Base-by-base conservation (phyloP, 176 grass and related monocot genomes). In the Chloris gayana region DNA sequence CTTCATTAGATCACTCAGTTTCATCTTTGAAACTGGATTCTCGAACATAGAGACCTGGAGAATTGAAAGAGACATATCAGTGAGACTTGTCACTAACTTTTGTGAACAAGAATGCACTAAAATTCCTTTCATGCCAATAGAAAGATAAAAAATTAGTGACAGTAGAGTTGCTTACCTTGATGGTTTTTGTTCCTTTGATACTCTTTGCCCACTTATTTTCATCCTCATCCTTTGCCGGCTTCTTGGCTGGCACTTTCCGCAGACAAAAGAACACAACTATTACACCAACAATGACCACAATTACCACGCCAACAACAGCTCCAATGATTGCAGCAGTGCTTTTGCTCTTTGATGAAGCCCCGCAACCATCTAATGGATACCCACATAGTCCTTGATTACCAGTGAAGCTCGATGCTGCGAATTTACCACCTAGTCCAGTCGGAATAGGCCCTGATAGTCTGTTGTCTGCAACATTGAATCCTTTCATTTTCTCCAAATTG, bases 141-240 rank as follows among this genome's bases (percentile, higher is more conserved):
- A 57, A 75, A 57, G 19, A 18, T 51, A 7, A 26, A 34, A 80
- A 68, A 54, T 8, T 61, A 70, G 46, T 72, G 81, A 70, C 18
- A 62, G 18, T 2, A 13, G 17, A 75, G 57, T 30, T 58, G 19
- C 67, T 44, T 75, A 84, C 94, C 91, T 92, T 97, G 75, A 89
- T 91, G 5, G 68, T 72, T 91, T 94, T 97, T 31, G 79, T 78
- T 77, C 91, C 87, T 84, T 88, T 94, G 50, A 97, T 91, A 81
- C 80, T 85, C 76, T 90, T 94, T 34, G 94, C 94, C 94, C 94
- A 97, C 67, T 94, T 97, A 77, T 97, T 97, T 65, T 91, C 94
- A 72, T 89, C 85, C 14, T 64, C 73, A 82, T 86, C 89, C 69
- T 88, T 93, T 64, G 76, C 85, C 73, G 83, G 89, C 76, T 93